Evolutionary conservation across 2,329 filamentous ascomycete species (phyloP), one percentile per base, ranked within the genome.

Genomic region (Phialemonium atrogriseum): DNA sequence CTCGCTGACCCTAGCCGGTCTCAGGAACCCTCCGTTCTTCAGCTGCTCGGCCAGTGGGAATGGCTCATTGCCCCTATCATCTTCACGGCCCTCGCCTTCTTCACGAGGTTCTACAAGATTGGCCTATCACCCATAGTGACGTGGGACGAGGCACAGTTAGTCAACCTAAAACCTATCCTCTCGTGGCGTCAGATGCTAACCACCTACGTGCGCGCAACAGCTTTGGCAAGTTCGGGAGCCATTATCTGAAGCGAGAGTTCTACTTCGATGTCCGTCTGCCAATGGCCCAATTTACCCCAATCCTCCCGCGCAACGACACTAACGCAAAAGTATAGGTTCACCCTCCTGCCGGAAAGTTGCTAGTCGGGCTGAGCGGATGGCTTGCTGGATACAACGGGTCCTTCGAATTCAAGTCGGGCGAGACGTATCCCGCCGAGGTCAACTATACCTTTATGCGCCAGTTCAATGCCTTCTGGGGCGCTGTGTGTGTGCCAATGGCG

Each of bases 351-450:
- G 91, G 91, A 55, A 98, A 98, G 70, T 96, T 98, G 77, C 78
- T 98, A 35, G 89, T 98, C 47, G 91, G 91, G 41, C 73, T 98
- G 31, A 96, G 91, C 6, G 91, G 91, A 54, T 94, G 93, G 54
- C 72, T 98, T 39, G 93, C 89, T 45, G 89, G 89, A 44, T 98
- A 98, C 70, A 98, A 98, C 66, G 91, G 91, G 36, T 93, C 89
- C 4, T 98, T 98, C 62, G 91, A 98, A 55, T 98, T 98, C 73
- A 98, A 98, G 62, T 96, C 89, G 33, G 91, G 91, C 55, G 91
- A 96, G 54, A 87, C 76, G 33, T 98, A 98, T 56, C 91, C 91
- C 9, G 77, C 80, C 46, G 86, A 96, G 51, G 71, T 98, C 53
- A 82, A 98, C 68, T 98, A 94, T 60, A 93, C 88, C 48, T 94